Evolutionary conservation across 2,329 filamentous ascomycete genomes (phyloP).

Genomic region (Zymoseptoria tritici): DNA sequence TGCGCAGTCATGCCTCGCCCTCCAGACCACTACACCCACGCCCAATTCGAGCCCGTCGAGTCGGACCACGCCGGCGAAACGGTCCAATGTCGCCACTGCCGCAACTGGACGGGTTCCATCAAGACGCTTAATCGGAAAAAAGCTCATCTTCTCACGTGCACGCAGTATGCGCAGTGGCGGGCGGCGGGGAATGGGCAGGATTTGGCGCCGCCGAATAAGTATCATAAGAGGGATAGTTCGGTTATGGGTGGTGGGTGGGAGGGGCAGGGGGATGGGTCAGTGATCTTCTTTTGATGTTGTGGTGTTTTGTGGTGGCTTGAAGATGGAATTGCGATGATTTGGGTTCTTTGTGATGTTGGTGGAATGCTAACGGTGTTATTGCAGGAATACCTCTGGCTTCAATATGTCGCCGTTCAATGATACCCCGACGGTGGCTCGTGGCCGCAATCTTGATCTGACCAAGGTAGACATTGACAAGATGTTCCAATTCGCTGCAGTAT

Average conservation of each 20-base stretch:
- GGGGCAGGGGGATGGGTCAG: not conserved
- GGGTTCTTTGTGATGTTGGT: not conserved
- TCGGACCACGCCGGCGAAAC: slow-evolving; percentile 22
- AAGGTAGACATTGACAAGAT: slow-evolving; percentile 9
- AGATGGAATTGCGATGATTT: not conserved
- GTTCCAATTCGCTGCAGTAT: not conserved
- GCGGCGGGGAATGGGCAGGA: slow-evolving; percentile 28
- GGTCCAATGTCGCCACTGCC: slow-evolving; percentile 27
- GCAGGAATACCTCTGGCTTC: not conserved
- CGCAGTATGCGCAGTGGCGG: slow-evolving; percentile 24
- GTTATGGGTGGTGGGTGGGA: slow-evolving; percentile 14
- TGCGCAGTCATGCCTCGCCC: slow-evolving; percentile 18
- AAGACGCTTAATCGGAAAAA: slow-evolving; percentile 30
- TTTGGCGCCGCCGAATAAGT: slow-evolving; percentile 25
- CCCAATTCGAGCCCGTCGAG: slow-evolving; percentile 21
- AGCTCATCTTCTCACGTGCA: slow-evolving; percentile 24
- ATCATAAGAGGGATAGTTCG: slow-evolving; percentile 22
- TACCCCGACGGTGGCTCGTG: slow-evolving; percentile 19
- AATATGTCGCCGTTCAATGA: slow-evolving; percentile 1
- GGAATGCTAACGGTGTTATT: not conserved
- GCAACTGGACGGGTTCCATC: slow-evolving; percentile 26
- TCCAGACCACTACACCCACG: slow-evolving; percentile 22
- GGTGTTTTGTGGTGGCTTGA: not conserved
- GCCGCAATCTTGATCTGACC: slow-evolving; percentile 17
- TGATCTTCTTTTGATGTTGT: not conserved